These are phyloP conservation scores for Rhynchospora pubera DNA, from an alignment of 176 grass and related monocot species.

Conservation along the genomic window DNA sequence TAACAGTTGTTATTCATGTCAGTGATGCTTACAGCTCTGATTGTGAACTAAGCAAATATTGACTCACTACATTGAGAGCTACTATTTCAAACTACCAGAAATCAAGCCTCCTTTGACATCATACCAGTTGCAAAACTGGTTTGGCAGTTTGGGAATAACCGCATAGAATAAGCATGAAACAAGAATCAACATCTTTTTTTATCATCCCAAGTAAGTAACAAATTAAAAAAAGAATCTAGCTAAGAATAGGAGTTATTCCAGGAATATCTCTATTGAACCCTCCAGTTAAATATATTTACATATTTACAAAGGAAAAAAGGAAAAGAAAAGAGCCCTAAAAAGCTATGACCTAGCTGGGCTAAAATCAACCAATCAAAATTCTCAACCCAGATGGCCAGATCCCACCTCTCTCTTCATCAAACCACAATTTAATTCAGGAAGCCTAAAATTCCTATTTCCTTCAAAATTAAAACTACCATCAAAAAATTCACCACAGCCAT, in stretches of 20 bases:
- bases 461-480: not conserved
- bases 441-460: not conserved
- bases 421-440: not conserved
- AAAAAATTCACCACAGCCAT: not conserved
- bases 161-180: not conserved
- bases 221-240: not conserved
- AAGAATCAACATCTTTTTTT: not conserved
- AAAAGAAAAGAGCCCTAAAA: not conserved
- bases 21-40: not conserved
- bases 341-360: not conserved
- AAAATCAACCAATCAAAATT: constrained; percentile 13
- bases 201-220: not conserved
- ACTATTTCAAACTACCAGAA: not conserved
- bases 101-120: not conserved
- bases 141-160: constrained; percentile 7
- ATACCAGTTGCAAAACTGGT: not conserved
- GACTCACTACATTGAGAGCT: not conserved
- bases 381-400: not conserved
- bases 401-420: not conserved
- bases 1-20: not conserved
- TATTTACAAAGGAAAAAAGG: not conserved
- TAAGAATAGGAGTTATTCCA: not conserved
- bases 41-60: not conserved
- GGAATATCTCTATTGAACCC: constrained; percentile 1
- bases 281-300: not conserved